Evolutionary conservation across 176 grass and related monocot species (phyloP).

Genomic region (Aegilops sharonensis): DNA sequence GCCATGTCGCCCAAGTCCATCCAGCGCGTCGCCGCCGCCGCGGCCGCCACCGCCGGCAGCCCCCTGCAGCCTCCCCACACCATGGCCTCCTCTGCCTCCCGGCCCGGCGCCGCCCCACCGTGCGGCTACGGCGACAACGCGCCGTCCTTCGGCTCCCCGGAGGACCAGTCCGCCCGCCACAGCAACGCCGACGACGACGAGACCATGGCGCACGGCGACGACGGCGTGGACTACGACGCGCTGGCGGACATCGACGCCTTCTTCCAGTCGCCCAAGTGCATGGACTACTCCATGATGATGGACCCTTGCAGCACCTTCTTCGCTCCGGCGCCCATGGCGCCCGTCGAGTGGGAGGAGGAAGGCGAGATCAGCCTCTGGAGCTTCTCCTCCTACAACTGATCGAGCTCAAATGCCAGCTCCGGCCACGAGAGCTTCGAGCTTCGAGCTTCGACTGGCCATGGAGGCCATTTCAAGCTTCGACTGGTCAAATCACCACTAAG

Average conservation of each 20-base stretch:
- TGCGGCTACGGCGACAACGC: slow-evolving; percentile 21
- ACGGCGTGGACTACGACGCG: slow-evolving; percentile 36
- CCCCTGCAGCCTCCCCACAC: slow-evolving; percentile 1
- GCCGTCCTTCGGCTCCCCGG: slow-evolving; percentile 34
- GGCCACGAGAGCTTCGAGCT: not conserved
- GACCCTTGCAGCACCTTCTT: slow-evolving; percentile 67
- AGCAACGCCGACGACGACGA: slow-evolving; percentile 1
- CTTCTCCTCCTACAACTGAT: slow-evolving; percentile 64
- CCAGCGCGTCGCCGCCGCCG: slow-evolving; percentile 71
- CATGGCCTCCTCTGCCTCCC: not conserved
- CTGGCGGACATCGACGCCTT: slow-evolving; percentile 76
- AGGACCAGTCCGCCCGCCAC: not conserved
- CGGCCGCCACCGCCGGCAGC: slow-evolving; percentile 53
- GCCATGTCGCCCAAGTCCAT: slow-evolving; percentile 99
- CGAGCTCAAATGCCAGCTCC: slow-evolving; percentile 12
- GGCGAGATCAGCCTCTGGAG: slow-evolving; percentile 82
- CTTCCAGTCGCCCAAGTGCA: slow-evolving; percentile 94
- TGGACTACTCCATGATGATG: slow-evolving; percentile 66
- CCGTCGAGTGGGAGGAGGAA: slow-evolving; percentile 77
- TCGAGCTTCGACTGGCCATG: not conserved
- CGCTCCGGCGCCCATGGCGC: slow-evolving; percentile 33
- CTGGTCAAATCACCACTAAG: slow-evolving; percentile 10
- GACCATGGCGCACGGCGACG: slow-evolving; percentile 13
- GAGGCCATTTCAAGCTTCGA: not conserved
- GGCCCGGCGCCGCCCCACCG: not conserved